Conservation (phyloP, 345 rosid species). For the Pelargonium nanum region DNA sequence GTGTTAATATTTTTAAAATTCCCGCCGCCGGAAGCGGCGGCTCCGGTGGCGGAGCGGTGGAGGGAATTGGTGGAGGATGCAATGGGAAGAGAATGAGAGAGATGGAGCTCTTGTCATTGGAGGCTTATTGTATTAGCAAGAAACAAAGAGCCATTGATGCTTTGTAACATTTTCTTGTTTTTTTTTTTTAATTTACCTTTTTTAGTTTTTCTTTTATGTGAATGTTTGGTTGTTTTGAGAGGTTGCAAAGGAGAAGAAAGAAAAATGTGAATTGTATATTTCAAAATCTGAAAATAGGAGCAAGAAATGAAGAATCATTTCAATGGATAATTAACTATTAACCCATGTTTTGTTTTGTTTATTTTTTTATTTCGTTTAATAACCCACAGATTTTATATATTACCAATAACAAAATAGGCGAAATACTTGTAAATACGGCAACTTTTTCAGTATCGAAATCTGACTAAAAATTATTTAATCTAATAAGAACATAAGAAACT, state of each 20-base stretch:
- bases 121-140: conserved; percentile 34
- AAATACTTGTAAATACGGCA: too few relatives aligned
- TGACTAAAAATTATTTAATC: too few relatives aligned
- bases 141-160: conserved; percentile 59
- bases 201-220: background rate
- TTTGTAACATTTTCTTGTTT: conserved; percentile 33
- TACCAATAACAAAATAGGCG: too few relatives aligned
- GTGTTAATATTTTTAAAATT: conserved; percentile 64
- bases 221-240: background rate
- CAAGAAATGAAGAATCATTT: background rate
- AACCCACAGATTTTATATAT: too few relatives aligned
- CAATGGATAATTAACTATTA: too few relatives aligned
- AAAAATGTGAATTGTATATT: background rate
- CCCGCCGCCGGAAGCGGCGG: conserved; percentile 12
- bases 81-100: conserved; percentile 55
- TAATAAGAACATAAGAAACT: too few relatives aligned
- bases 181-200: background rate
- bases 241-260: background rate
- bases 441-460: too few relatives aligned
- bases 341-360: too few relatives aligned
- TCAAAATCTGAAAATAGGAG: background rate
- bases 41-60: conserved; percentile 18
- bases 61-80: too few relatives aligned
- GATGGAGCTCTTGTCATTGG: conserved; percentile 38
- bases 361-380: too few relatives aligned